These are phyloP conservation scores for Apiotrichum porosum DNA, from an alignment of 1,284 basidiomycete genomes.

Conservation along the genomic window DNA sequence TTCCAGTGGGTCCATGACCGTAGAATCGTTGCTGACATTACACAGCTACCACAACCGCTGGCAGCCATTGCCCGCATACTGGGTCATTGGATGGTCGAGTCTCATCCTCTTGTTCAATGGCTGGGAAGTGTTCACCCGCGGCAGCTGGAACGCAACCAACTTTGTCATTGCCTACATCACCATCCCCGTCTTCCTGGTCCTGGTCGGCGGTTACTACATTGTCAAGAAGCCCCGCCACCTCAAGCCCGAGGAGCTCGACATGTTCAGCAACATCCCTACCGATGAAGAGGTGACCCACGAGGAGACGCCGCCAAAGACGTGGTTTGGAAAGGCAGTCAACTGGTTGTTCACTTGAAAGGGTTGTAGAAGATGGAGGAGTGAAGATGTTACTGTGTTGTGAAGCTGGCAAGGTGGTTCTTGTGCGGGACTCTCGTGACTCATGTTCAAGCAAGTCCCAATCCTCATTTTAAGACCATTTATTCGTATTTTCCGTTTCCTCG, in stretches of 20 bases:
- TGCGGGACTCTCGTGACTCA: no score
- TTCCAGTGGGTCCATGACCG: no score
- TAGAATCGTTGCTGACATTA: no score
- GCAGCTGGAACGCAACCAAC: conserved; percentile 39
- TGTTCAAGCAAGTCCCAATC: no score
- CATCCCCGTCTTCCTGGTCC: conserved; percentile 15
- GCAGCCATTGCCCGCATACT: conserved; percentile 24
- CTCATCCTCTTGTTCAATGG: conserved; percentile 26
- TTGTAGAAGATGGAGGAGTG: no score
- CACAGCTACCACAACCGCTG: conserved; percentile 6
- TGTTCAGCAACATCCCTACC: conserved; percentile 69
- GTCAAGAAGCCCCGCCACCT: conserved; percentile 53
- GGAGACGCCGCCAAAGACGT: conserved; percentile 48
- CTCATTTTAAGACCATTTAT: no score
- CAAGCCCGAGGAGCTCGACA: conserved; percentile 67
- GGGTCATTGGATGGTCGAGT: conserved; percentile 20
- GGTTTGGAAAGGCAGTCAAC: neutral
- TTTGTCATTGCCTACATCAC: conserved; percentile 26
- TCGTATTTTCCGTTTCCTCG: no score
- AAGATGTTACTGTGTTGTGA: no score
- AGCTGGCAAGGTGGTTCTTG: no score
- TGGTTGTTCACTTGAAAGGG: neutral
- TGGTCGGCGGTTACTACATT: conserved; percentile 9
- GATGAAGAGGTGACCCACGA: conserved; percentile 59
- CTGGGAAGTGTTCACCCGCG: conserved; percentile 13